Evolutionary conservation across 2,329 filamentous ascomycete genomes (phyloP).

Genomic region (Helotiales sp.): DNA sequence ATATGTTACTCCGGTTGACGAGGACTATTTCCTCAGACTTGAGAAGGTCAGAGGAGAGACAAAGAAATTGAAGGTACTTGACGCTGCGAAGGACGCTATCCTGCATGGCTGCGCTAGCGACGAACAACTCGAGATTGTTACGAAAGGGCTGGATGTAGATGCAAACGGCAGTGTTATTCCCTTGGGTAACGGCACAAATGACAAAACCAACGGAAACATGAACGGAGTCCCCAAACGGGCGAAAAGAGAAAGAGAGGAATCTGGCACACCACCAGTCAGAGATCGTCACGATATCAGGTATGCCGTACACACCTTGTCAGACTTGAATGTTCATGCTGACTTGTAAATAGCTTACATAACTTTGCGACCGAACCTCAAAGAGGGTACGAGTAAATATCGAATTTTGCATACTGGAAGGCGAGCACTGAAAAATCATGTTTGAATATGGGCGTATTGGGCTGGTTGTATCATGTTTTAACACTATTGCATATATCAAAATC

Average conservation of each 20-base stretch:
- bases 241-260: slow-evolving; percentile 32
- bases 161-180: slow-evolving; percentile 57
- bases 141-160: slow-evolving; percentile 60
- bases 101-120: slow-evolving; percentile 61
- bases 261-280: slow-evolving; percentile 31
- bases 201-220: slow-evolving; percentile 19
- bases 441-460: neutral
- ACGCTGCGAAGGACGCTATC: slow-evolving; percentile 64
- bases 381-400: slow-evolving; percentile 32
- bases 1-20: slow-evolving; percentile 78
- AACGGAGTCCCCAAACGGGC: slow-evolving; percentile 25
- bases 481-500: neutral
- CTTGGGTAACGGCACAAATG: slow-evolving; percentile 13
- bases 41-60: slow-evolving; percentile 71
- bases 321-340: slow-evolving; percentile 5
- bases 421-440: slow-evolving; percentile 4
- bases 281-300: slow-evolving; percentile 39
- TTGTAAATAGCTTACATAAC: slow-evolving; percentile 29
- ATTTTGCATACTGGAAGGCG: neutral
- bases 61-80: slow-evolving; percentile 64
- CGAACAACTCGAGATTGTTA: slow-evolving; percentile 61
- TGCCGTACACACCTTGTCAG: neutral
- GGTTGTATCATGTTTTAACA: slow-evolving; percentile 6
- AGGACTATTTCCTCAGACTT: slow-evolving; percentile 80
- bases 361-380: slow-evolving; percentile 30